Base-by-base conservation (phyloP, 2,329 filamentous ascomycete species). In the Xylaria sp. region DNA sequence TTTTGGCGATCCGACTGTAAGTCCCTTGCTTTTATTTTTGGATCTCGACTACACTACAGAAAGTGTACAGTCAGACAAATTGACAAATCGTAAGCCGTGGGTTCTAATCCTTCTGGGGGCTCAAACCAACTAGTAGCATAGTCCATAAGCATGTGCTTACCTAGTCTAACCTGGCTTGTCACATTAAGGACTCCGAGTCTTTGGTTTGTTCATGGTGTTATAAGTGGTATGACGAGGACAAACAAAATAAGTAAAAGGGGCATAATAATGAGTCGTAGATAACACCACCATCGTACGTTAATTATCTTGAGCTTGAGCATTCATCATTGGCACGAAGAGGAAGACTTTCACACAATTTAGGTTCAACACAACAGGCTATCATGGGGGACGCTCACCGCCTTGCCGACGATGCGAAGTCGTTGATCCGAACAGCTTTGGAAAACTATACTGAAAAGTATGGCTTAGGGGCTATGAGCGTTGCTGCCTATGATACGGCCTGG, bases 401-500 rank as follows among this genome's bases (percentile, higher is more conserved):
- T 39, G 70, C 68, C 46, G 59, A 65, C 65, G 67, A 70, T 61
- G 72, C 70, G 56, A 71, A 67, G 46, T 72, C 68, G 65, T 63
- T 73, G 63, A 69, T 73, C 18, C 68, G 63, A 62, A 64, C 51
- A 15, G 70, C 68, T n/a, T 18, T 72, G 8, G 64, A 65, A 15
- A 71, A 72, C 63, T 70, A 72, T 50, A 70, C 67, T 15, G 70
- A 67, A 9, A 65, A 72, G 57, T 72, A 72, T 69, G 70, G 70
- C 46, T 60, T 76, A 8, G 76, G 78, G 7, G 75, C 73, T 0
- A 75, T 78, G 73, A 77, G 75, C 28, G 70, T 72, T 61, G 66
- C 74, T 34, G 63, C 75, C 32, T 81, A 81, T 65, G 78, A 80
- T 60, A 80, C 79, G 1, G 80, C 80, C 2, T 81, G 80, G 79